phyloP scores from a whole-genome alignment of 2,329 filamentous ascomycete species.

The Apiospora koreana region DNA sequence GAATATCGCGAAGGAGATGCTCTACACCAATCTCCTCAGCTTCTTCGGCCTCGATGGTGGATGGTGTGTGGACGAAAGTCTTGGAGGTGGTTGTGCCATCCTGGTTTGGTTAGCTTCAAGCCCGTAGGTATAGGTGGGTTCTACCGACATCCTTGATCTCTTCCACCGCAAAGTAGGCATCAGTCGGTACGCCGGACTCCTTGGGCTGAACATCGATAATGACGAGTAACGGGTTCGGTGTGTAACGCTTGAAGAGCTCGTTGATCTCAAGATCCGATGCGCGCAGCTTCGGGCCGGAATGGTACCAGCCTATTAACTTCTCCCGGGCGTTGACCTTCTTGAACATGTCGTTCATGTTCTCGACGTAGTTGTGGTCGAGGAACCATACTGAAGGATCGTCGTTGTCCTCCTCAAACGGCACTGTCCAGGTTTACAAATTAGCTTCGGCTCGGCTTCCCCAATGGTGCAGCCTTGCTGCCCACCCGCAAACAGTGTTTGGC shows the following conservation, averaged over 20 bases:
- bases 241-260: conserved; percentile 99
- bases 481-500: neutral
- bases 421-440: conserved; percentile 46
- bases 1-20: conserved; percentile 95
- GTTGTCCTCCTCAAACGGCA: conserved; percentile 98
- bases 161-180: conserved; percentile 98
- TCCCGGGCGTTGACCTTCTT: conserved; percentile 99
- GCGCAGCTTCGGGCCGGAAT: conserved; percentile 94
- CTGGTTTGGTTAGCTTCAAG: conserved; percentile 45
- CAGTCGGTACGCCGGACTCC: conserved; percentile 94
- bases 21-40: conserved; percentile 99
- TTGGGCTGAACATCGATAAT: conserved; percentile 99
- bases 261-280: conserved; percentile 99
- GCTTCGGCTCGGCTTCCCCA: conserved; percentile 8
- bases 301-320: conserved; percentile 99
- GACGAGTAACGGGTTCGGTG: conserved; percentile 90
- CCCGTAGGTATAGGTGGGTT: conserved; percentile 12
- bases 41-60: conserved; percentile 97
- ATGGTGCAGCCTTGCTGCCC: neutral
- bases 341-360: conserved; percentile 99
- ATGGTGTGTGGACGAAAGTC: conserved; percentile 98
- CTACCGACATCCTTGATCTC: conserved; percentile 92
- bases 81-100: conserved; percentile 95
- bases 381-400: conserved; percentile 99
- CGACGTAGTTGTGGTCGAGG: conserved; percentile 98